Evolutionary conservation across 2,329 filamentous ascomycete genomes (phyloP).

Genomic region (Acrocalymma vagum): DNA sequence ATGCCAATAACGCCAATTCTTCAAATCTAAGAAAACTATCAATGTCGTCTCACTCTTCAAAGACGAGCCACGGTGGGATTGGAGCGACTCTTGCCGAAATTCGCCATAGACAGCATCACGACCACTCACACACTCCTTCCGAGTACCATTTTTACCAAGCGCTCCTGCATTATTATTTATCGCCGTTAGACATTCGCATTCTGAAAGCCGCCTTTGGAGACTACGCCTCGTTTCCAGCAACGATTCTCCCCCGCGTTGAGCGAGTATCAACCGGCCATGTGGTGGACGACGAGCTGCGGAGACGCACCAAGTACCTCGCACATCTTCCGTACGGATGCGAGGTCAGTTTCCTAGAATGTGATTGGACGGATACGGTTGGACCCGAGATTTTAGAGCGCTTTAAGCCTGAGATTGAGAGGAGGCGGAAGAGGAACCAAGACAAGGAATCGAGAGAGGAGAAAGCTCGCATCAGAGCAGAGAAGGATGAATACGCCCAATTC

Average conservation of each 20-base stretch:
- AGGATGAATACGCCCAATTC: slow-evolving; percentile 76
- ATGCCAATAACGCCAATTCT: slow-evolving; percentile 1
- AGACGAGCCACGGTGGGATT: slow-evolving; percentile 38
- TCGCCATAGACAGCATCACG: slow-evolving; percentile 54
- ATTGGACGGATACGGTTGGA: slow-evolving; percentile 90
- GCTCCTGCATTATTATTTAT: slow-evolving; percentile 87
- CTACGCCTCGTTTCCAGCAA: slow-evolving; percentile 83
- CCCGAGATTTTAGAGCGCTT: slow-evolving; percentile 79
- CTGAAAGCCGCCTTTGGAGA: slow-evolving; percentile 87
- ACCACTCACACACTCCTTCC: slow-evolving; percentile 53
- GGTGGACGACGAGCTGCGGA: slow-evolving; percentile 84
- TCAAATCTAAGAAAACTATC: slow-evolving; percentile 34
- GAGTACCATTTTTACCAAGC: slow-evolving; percentile 90
- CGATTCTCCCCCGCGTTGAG: slow-evolving; percentile 85
- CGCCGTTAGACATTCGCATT: slow-evolving; percentile 89
- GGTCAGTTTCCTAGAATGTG: slow-evolving; percentile 89
- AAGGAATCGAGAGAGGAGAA: slow-evolving; percentile 89
- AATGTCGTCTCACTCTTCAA: slow-evolving; percentile 39
- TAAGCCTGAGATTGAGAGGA: slow-evolving; percentile 75
- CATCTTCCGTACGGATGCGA: slow-evolving; percentile 92
- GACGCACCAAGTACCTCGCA: slow-evolving; percentile 83
- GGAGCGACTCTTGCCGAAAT: slow-evolving; percentile 56
- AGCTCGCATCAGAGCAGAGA: slow-evolving; percentile 82
- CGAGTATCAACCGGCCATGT: slow-evolving; percentile 88
- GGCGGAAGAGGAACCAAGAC: slow-evolving; percentile 79